Percentiles rank a stretch among this genome's conserved stretches.
phyloP scores from a whole-genome alignment of 192 early-diverging fungal species.

The Backusella westeae region DNA sequence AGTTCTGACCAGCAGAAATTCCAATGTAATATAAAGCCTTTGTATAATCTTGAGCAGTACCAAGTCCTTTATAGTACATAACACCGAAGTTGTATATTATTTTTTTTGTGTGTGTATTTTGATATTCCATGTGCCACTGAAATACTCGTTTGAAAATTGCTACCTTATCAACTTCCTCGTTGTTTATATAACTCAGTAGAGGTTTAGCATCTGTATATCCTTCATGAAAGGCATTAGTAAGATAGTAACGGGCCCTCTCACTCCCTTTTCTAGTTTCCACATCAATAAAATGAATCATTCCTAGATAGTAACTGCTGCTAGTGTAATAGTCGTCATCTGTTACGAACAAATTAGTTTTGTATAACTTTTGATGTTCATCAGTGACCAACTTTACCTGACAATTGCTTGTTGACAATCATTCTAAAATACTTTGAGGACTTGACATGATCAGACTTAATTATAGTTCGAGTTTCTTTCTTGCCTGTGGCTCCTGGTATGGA shows the following conservation, averaged over 20 bases:
- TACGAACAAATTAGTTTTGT: background rate
- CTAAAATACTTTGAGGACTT: background rate
- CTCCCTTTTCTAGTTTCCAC: too few species aligned
- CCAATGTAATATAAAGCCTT: background rate
- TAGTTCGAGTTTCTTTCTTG: background rate
- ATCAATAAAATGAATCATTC: background rate
- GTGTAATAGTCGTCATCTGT: background rate
- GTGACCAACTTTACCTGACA: background rate
- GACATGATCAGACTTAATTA: background rate
- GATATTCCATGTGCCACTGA: background rate
- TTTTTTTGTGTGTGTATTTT: fast-evolving
- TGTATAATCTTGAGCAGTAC: background rate
- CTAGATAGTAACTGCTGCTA: background rate
- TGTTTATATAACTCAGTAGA: background rate
- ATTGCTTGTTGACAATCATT: background rate
- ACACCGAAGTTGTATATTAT: background rate
- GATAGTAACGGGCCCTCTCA: background rate
- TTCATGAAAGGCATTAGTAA: too few species aligned
- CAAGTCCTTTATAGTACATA: background rate
- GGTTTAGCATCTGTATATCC: background rate
- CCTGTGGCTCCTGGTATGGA: background rate
- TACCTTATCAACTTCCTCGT: background rate
- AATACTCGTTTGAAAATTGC: background rate
- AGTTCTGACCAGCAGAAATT: background rate
- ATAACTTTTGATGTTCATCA: background rate